A percentile compares a stretch with the other conserved stretches of the same genome.
Conservation (phyloP, 1,284 basidiomycete genomes). For the Trichosporon coremiiforme region DNA sequence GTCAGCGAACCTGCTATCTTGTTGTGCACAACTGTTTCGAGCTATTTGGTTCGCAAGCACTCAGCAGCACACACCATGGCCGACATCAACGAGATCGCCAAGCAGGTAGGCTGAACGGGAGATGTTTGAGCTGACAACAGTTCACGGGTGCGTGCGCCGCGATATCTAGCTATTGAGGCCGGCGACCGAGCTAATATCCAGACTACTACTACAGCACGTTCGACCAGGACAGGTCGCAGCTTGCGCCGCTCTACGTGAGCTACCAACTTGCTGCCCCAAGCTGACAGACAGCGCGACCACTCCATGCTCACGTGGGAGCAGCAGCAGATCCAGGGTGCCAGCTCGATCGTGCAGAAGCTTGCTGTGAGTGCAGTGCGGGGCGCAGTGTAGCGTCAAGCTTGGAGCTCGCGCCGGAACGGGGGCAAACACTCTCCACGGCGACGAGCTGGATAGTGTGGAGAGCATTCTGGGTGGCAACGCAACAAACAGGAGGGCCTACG, state of each 20-base stretch:
- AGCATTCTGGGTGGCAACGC: too few species aligned
- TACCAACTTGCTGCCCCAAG: background rate
- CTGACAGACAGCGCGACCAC: constrained; percentile 64
- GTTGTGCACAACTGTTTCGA: background rate
- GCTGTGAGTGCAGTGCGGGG: constrained; percentile 59
- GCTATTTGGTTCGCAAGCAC: constrained; percentile 23
- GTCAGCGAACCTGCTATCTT: constrained; percentile 3
- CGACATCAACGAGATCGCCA: constrained; percentile 65
- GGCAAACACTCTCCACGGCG: too few species aligned
- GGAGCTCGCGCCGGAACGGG: too few species aligned
- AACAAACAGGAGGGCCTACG: too few species aligned
- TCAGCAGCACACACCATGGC: constrained; percentile 61
- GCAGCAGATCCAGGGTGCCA: constrained; percentile 64
- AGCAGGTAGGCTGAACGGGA: constrained; percentile 54
- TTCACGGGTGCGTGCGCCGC: constrained; percentile 57
- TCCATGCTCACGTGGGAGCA: constrained; percentile 94
- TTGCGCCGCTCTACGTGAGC: constrained; percentile 55
- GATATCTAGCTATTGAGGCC: constrained; percentile 21
- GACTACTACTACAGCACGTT: constrained; percentile 58
- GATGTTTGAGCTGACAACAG: constrained; percentile 56
- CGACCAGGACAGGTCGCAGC: constrained; percentile 48
- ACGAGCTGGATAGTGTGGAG: too few species aligned
- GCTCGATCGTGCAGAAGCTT: constrained; percentile 76
- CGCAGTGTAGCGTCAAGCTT: too few species aligned
- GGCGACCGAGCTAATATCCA: constrained; percentile 27